Conservation (phyloP, 1,139 yeast genomes). For the Debaryomyces subglobosus region DNA sequence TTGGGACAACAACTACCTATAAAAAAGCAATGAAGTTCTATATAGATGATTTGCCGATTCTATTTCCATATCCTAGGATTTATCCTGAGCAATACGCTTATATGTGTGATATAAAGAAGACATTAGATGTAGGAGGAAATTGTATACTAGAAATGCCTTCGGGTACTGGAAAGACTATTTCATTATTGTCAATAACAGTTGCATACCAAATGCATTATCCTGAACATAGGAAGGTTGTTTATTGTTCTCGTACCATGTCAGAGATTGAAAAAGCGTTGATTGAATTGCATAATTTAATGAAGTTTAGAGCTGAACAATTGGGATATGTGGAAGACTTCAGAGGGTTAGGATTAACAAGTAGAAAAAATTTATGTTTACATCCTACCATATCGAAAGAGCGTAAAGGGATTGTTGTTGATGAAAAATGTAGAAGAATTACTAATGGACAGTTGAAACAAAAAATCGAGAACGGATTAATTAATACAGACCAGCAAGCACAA, state of each 20-base stretch:
- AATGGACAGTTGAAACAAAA: conserved; percentile 82
- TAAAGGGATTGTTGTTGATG: conserved; percentile 95
- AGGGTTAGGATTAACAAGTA: conserved; percentile 90
- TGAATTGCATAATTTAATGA: conserved; percentile 90
- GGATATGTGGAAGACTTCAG: conserved; percentile 87
- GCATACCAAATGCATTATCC: conserved; percentile 97
- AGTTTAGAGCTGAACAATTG: conserved; percentile 74
- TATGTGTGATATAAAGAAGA: conserved; percentile 93
- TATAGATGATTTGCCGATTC: conserved; percentile 92
- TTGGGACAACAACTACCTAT: neutral
- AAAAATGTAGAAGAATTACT: conserved; percentile 91
- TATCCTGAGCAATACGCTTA: conserved; percentile 98
- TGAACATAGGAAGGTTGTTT: conserved; percentile 89
- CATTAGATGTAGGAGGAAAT: conserved; percentile 96
- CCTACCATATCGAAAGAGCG: conserved; percentile 86
- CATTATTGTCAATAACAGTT: conserved; percentile 84
- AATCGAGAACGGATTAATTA: conserved; percentile 59
- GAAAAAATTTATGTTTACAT: conserved; percentile 91
- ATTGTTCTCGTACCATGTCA: conserved; percentile 99
- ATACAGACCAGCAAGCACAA: conserved; percentile 51
- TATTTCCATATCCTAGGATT: conserved; percentile 95
- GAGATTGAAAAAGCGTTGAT: conserved; percentile 97
- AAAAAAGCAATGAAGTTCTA: conserved; percentile 58
- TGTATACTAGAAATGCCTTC: conserved; percentile 99
- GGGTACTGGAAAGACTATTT: conserved; percentile 98